Evolutionary conservation across 306 rosid species (phyloP), one percentile per base, ranked within the genome.

Genomic region (Lathyrus aphaca): DNA sequence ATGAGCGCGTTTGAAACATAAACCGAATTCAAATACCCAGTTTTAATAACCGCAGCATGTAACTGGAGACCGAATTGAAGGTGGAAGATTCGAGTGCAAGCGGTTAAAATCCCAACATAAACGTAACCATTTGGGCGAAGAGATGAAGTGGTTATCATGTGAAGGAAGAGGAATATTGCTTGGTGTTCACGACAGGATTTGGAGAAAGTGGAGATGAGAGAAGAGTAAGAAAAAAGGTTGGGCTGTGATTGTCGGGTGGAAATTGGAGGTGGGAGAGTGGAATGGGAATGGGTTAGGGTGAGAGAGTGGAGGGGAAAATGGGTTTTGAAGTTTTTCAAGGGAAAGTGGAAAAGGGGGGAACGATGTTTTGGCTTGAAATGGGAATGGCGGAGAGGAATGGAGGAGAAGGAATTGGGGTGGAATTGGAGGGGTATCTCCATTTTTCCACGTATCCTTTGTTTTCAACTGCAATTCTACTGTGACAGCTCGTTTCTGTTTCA

Each of bases 51-150:
- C 23, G 77, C 63, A 46, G 84, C 92, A 39, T 92, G 98, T 66
- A 92, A 50, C 61, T 88, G 96, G 14, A 57, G 77, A 66, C 89
- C 98, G 44, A 90, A 29, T 6, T 80, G 79, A 11, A 83, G 50
- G 44, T 81, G 49, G 25, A 71, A 49, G 8, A 64, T 27, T 53
- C 89, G 78, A 39, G 77, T 66, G 55, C 91, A 92, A 59, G 95
- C 86, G 32, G 96, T 79, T 57, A 92, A 86, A 68, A 90, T 76
- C 1, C 96, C 93, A n/a, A 92, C 98, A 58, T 77, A 86, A 14
- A 87, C 78, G 76, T 86, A 89, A 53, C 72, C 82, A 8, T 92
- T 90, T 27, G 96, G 98, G 74, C 23, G 69, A 71, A 92, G 37
- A 29, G 80, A 80, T 7, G 82, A 75, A 23, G n/a, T 2, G 3